Evolutionary conservation across 306 rosid species (phyloP), one percentile per base, ranked within the genome.

Genomic region (Prunus armeniaca): DNA sequence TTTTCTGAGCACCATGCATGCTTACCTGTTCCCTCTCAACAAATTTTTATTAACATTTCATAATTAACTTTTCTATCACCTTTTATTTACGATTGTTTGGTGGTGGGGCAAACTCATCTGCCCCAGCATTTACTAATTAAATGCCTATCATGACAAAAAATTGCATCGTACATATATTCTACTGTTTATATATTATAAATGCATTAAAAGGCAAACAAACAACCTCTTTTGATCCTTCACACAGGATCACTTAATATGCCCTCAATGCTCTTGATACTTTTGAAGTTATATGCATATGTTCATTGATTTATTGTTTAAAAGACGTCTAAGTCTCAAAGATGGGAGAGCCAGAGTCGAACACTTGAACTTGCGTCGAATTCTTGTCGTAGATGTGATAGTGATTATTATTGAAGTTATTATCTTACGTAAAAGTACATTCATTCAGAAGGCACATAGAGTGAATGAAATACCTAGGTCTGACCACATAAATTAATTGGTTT

Each of bases 1-100:
- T 88, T 72, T 86, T 82, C 79, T 81, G 73, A 82, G 82, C 86
- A 80, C 88, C 92, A 86, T 84, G 88, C 93, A 87, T 85, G 91
- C 91, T 86, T 71, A 87, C 92, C 85, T 83, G 92, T 84, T 83
- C 84, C 85, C 87, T 77, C 61, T 43, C 34, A 60, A 38, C 43
- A 64, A 55, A 52, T 18, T 75, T 66, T 63, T 67, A 74, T 80
- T 80, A 79, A 67, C 76, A 63, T 71, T 71, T 79, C 47, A 65
- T 74, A 75, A 54, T 74, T 12, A 75, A 54, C 80, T 61, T 87
- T 75, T 27, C 70, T 28, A 45, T 56, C 6, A 22, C 79, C 72
- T 83, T 78, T 81, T 78, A 78, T 75, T 81, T 77, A 56, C 57
- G 50, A 55, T 81, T 84, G 69, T 58, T 85, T 43, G 61, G 24